phyloP scores from a whole-genome alignment of 345 rosid genomes.

The Eucalyptus curtisii region DNA sequence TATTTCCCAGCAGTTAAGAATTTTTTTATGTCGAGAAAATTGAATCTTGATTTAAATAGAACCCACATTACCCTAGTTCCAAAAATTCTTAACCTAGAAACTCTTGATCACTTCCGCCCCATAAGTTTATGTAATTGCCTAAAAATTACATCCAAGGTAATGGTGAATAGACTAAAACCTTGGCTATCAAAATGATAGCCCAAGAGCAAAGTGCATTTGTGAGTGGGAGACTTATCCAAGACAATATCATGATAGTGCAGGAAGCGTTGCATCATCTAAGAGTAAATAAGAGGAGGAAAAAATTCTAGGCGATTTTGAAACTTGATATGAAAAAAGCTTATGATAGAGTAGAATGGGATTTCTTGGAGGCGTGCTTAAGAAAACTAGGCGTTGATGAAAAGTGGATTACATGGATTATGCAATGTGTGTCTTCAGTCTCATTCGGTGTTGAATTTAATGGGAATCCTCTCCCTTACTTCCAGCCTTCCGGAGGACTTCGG shows the following conservation, averaged over 20 bases:
- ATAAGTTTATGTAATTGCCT: neutral
- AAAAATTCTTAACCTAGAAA: too few species aligned
- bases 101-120: neutral
- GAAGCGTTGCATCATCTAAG: neutral
- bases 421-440: too few species aligned
- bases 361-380: neutral
- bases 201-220: neutral
- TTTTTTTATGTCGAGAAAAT: too few species aligned
- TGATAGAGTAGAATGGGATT: neutral
- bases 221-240: neutral
- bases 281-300: neutral
- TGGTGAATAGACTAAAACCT: neutral
- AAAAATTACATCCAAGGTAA: too few species aligned
- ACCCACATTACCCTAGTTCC: accelerated
- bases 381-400: neutral
- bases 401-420: too few species aligned
- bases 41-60: too few species aligned
- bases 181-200: neutral
- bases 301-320: accelerated
- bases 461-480: too few species aligned
- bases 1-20: too few species aligned
- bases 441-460: too few species aligned
- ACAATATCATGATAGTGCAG: neutral
- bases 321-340: neutral
- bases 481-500: neutral